Conservation (phyloP, 2,329 filamentous ascomycete genomes). For the Talaromyces islandicus region DNA sequence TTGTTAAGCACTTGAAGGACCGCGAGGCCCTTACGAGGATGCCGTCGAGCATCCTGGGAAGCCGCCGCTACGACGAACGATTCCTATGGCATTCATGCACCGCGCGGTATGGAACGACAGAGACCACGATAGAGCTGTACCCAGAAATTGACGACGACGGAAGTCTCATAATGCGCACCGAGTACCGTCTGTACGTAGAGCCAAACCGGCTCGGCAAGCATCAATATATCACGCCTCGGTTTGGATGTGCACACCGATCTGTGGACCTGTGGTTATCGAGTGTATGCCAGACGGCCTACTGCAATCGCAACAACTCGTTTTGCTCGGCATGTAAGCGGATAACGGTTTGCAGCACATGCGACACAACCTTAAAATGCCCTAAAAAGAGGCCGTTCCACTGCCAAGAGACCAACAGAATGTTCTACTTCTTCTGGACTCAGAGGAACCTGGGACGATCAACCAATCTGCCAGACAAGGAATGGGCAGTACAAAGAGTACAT, state of each 20-base stretch:
- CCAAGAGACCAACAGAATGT: slow-evolving; percentile 20
- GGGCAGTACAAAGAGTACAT: slow-evolving; percentile 32
- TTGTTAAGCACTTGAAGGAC: slow-evolving; percentile 26
- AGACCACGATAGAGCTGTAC: slow-evolving; percentile 29
- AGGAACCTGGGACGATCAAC: slow-evolving; percentile 25
- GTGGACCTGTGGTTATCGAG: slow-evolving; percentile 35
- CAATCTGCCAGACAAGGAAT: slow-evolving; percentile 22
- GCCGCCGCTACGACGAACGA: slow-evolving; percentile 19
- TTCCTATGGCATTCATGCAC: slow-evolving; percentile 35
- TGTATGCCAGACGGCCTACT: slow-evolving; percentile 32
- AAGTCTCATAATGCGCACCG: slow-evolving; percentile 28
- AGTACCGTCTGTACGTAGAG: slow-evolving; percentile 30
- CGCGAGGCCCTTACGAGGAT: slow-evolving; percentile 21
- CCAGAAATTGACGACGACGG: slow-evolving; percentile 28
- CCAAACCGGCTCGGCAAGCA: slow-evolving; percentile 31
- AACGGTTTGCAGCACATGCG: slow-evolving; percentile 29
- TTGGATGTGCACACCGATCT: slow-evolving; percentile 35
- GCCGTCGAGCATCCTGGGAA: slow-evolving; percentile 23
- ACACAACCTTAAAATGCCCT: slow-evolving; percentile 27
- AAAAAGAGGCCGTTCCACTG: slow-evolving; percentile 25
- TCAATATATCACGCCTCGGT: slow-evolving; percentile 32
- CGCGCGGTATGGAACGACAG: slow-evolving; percentile 28
- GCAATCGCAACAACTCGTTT: slow-evolving; percentile 26
- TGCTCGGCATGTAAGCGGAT: slow-evolving; percentile 32
- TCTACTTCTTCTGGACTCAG: slow-evolving; percentile 31